A percentile compares a stretch with the other conserved stretches of the same genome.
Evolutionary conservation across 371 early-diverging fungal species (phyloP).

Genomic region (Fennellomyces sp.): DNA sequence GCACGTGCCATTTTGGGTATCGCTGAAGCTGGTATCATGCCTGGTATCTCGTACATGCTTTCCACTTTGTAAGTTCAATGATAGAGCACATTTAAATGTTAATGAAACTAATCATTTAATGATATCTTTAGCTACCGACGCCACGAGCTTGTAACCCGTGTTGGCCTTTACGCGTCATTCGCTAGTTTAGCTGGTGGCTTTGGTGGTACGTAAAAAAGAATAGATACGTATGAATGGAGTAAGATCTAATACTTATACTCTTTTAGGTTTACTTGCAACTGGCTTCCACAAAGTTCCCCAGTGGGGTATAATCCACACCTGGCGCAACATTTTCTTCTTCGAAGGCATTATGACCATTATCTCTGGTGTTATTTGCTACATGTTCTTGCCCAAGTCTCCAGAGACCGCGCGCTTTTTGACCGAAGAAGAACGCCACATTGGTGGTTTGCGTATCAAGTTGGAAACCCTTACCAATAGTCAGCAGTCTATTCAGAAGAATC

Average conservation of each 20-base stretch:
- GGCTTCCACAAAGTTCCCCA: conserved; percentile 16
- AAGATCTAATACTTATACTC: too few species aligned
- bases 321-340: conserved; percentile 54
- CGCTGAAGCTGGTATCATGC: conserved; percentile 31
- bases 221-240: too few species aligned
- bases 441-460: conserved; percentile 32
- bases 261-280: conserved; percentile 16
- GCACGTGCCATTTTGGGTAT: conserved; percentile 21
- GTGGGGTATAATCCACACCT: conserved; percentile 31
- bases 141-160: conserved; percentile 32
- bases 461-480: conserved; percentile 40
- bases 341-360: conserved; percentile 38
- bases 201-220: conserved; percentile 29
- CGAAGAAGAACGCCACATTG: conserved; percentile 52
- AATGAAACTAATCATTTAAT: not conserved
- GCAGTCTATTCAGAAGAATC: conserved; percentile 29
- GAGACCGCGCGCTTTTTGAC: conserved; percentile 59
- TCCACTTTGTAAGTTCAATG: conserved; percentile 33
- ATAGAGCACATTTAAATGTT: not conserved
- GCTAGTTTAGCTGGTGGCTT: conserved; percentile 46
- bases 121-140: conserved; percentile 17
- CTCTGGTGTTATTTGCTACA: conserved; percentile 19
- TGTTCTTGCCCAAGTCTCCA: conserved; percentile 61
- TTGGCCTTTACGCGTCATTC: conserved; percentile 44
- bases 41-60: conserved; percentile 67